Conservation (phyloP, 108 stramenopile genomes). For the Cyclotella kingstonii region DNA sequence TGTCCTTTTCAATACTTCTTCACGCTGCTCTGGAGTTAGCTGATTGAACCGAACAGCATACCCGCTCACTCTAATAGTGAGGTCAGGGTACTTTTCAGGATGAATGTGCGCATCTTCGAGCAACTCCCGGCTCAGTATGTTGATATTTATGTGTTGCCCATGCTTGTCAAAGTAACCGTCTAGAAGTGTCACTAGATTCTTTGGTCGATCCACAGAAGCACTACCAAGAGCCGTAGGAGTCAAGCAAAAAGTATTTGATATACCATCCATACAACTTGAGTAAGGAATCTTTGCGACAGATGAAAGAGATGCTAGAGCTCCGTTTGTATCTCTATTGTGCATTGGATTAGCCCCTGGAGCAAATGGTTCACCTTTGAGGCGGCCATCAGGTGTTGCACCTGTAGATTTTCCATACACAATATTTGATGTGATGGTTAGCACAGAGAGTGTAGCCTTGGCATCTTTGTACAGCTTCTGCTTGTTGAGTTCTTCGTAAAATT, state of each 20-base stretch:
- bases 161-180: slow-evolving; percentile 58
- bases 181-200: slow-evolving; percentile 54
- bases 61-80: slow-evolving; percentile 62
- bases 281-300: slow-evolving; percentile 73
- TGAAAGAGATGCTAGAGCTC: slow-evolving; percentile 59
- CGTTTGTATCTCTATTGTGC: slow-evolving; percentile 57
- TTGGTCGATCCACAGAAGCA: slow-evolving; percentile 13
- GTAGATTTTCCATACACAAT: slow-evolving; percentile 66
- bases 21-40: slow-evolving; percentile 65
- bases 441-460: slow-evolving; percentile 58
- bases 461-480: slow-evolving; percentile 58
- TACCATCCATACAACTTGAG: slow-evolving; percentile 62
- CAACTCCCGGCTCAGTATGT: slow-evolving; percentile 48
- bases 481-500: slow-evolving; percentile 53
- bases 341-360: slow-evolving; percentile 52
- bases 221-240: slow-evolving; percentile 59
- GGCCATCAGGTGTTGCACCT: slow-evolving; percentile 62
- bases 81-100: slow-evolving; percentile 67
- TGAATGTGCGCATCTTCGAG: slow-evolving; percentile 61
- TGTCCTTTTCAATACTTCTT: slow-evolving; percentile 58
- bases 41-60: slow-evolving; percentile 69
- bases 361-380: slow-evolving; percentile 53
- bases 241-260: slow-evolving; percentile 69
- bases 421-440: slow-evolving; percentile 70
- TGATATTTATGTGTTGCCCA: slow-evolving; percentile 70